A percentile compares a stretch with the other conserved stretches of the same genome.
Conservation (phyloP, 768 basidiomycete genomes). For the Rhodotorula babjevae region DNA sequence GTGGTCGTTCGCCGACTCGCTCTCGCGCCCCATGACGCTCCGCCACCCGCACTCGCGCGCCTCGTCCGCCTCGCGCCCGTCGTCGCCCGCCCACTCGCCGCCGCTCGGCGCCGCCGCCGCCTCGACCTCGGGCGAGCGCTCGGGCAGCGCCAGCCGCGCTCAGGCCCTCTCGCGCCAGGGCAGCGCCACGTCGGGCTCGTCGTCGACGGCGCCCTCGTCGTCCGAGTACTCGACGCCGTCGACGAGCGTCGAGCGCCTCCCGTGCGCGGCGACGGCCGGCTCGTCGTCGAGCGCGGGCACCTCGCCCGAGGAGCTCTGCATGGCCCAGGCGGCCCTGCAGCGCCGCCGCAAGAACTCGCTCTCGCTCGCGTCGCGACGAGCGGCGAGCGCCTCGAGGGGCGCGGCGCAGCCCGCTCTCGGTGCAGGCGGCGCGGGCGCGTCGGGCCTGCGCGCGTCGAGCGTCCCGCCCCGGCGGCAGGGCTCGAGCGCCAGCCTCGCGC, state of each 20-base stretch:
- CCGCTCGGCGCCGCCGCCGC: too few species aligned
- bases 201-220: not conserved
- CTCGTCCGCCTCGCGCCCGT: constrained; percentile 1
- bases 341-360: not conserved
- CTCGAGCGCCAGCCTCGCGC: not conserved
- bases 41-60: constrained; percentile 25
- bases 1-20: constrained; percentile 5
- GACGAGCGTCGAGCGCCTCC: constrained; percentile 21
- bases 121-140: not conserved
- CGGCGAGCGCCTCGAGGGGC: not conserved
- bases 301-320: not conserved
- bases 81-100: constrained; percentile 3
- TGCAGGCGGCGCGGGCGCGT: too few species aligned
- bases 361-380: not conserved
- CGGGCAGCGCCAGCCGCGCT: not conserved
- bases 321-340: not conserved
- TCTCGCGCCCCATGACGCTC: constrained; percentile 11
- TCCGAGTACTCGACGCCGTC: constrained; percentile 25
- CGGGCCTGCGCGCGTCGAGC: not conserved
- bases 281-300: constrained; percentile 3
- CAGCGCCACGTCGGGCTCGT: constrained; percentile 9
- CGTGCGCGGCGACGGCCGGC: not conserved
- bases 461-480: not conserved
- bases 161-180: constrained; percentile 21
- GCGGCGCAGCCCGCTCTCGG: too few species aligned